Evolutionary conservation across 2,329 filamentous ascomycete species (phyloP).

Genomic region (Exophiala viscosa): DNA sequence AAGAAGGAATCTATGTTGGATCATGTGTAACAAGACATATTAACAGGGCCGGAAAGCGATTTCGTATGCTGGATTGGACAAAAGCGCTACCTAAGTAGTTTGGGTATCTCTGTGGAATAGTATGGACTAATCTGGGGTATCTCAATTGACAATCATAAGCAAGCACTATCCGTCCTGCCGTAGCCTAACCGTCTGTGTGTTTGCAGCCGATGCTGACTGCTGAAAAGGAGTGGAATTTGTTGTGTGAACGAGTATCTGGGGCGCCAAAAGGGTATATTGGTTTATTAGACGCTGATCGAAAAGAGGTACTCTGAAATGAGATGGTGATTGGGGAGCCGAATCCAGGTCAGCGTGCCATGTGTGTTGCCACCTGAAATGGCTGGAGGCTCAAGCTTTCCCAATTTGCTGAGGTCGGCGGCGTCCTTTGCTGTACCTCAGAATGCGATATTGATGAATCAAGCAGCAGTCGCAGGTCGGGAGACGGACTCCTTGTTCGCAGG

Average conservation of each 20-base stretch:
- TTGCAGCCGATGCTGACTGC: not conserved
- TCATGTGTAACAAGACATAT: not conserved
- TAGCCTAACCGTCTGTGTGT: constrained; percentile 6
- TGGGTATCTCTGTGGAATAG: constrained; percentile 19
- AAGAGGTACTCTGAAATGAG: not conserved
- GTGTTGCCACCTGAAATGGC: not conserved
- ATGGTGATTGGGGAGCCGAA: not conserved
- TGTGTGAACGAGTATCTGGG: constrained; percentile 8
- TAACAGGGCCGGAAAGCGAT: constrained; percentile 1
- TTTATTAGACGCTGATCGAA: constrained; percentile 20
- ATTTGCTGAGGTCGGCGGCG: no score
- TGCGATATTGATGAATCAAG: not conserved
- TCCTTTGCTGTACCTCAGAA: not conserved
- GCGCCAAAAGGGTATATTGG: constrained; percentile 21
- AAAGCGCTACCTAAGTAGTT: constrained; percentile 20
- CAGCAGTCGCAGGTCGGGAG: not conserved
- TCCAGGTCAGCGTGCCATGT: not conserved
- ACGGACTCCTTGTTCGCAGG: constrained; percentile 12
- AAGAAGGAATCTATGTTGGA: not conserved
- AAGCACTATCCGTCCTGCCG: constrained; percentile 15
- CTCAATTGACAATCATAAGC: constrained; percentile 11
- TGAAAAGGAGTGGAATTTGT: constrained; percentile 6
- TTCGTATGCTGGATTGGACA: constrained; percentile 15
- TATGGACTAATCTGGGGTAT: constrained; percentile 16
- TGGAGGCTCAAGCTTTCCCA: not conserved